Percentiles rank a stretch among this genome's conserved stretches.
These are phyloP conservation scores for Russula sp. DNA, from an alignment of 768 basidiomycete genomes.

Conservation along the genomic window DNA sequence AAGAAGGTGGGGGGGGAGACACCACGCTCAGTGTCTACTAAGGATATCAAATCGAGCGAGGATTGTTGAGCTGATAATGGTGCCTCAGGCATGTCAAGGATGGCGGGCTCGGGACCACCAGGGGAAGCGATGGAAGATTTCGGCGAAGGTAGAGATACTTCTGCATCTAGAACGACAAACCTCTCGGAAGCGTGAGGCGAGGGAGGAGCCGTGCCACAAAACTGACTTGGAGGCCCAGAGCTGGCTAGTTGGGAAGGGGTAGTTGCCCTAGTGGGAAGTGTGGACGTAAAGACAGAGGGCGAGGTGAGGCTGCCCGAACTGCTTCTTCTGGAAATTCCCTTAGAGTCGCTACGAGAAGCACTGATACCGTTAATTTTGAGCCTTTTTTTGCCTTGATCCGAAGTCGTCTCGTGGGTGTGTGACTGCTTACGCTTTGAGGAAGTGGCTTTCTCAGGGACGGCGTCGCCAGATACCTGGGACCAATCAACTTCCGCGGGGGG, in stretches of 20 bases:
- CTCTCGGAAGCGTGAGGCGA: slow-evolving; percentile 14
- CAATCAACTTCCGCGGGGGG: slow-evolving; percentile 37
- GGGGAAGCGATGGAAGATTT: slow-evolving; percentile 10
- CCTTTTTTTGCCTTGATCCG: slow-evolving; percentile 42
- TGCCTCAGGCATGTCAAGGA: slow-evolving; percentile 9
- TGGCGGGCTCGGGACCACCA: background rate
- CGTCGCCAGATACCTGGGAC: slow-evolving; percentile 30
- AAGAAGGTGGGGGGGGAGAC: slow-evolving; percentile 20
- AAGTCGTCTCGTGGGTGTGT: slow-evolving; percentile 22
- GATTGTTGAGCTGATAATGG: background rate
- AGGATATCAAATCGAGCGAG: background rate
- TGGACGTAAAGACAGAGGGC: slow-evolving; percentile 26
- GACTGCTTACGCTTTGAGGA: slow-evolving; percentile 44
- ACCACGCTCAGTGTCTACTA: slow-evolving; percentile 1
- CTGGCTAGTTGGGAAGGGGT: slow-evolving; percentile 25
- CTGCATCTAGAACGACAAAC: slow-evolving; percentile 9
- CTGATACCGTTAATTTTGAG: slow-evolving; percentile 67
- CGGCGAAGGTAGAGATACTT: slow-evolving; percentile 15
- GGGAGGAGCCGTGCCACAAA: slow-evolving; percentile 17
- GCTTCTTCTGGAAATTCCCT: slow-evolving; percentile 25
- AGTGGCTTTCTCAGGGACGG: background rate
- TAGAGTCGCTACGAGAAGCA: slow-evolving; percentile 27
- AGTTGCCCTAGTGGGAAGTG: slow-evolving; percentile 28
- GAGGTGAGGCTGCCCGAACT: slow-evolving; percentile 29
- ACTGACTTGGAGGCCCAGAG: slow-evolving; percentile 19